Conservation (phyloP, 257 asterid species). For the Plantago ovata region DNA sequence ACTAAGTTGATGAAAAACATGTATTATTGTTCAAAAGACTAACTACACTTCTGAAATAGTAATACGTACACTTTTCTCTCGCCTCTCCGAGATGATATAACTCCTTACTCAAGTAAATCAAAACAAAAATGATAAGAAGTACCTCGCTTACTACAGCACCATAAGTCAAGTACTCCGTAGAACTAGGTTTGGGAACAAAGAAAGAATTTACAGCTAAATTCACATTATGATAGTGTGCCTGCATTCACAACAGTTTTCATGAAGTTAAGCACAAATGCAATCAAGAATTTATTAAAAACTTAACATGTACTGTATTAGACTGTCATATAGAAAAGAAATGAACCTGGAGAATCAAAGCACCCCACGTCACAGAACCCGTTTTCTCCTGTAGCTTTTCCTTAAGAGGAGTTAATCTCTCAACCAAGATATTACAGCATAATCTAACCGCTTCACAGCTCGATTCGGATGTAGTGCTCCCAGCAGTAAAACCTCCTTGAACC, state of each 20-base stretch:
- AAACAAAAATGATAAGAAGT: background rate
- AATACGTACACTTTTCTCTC: background rate
- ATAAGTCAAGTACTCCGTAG: constrained; percentile 42
- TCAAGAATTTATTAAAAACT: background rate
- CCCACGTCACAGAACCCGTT: constrained; percentile 56
- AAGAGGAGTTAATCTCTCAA: constrained; percentile 48
- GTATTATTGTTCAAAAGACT: background rate
- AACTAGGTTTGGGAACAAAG: constrained; percentile 44
- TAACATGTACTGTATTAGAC: background rate
- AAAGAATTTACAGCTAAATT: constrained; percentile 49
- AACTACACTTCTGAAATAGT: background rate
- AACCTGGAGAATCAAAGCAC: constrained; percentile 50
- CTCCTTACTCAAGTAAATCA: background rate
- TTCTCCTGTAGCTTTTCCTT: constrained; percentile 44
- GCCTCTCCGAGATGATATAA: background rate
- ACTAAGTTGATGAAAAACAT: background rate
- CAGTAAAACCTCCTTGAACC: constrained; percentile 64
- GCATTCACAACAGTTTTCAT: constrained; percentile 13
- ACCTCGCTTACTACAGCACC: constrained; percentile 81
- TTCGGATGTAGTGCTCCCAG: constrained; percentile 78
- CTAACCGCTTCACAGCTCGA: constrained; percentile 76
- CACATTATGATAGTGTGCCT: constrained; percentile 48
- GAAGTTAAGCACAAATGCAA: background rate
- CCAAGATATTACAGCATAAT: constrained; percentile 58
- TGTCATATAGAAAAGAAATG: background rate